phyloP scores from a whole-genome alignment of 305 asterid genomes.

The Ajuga reptans region DNA sequence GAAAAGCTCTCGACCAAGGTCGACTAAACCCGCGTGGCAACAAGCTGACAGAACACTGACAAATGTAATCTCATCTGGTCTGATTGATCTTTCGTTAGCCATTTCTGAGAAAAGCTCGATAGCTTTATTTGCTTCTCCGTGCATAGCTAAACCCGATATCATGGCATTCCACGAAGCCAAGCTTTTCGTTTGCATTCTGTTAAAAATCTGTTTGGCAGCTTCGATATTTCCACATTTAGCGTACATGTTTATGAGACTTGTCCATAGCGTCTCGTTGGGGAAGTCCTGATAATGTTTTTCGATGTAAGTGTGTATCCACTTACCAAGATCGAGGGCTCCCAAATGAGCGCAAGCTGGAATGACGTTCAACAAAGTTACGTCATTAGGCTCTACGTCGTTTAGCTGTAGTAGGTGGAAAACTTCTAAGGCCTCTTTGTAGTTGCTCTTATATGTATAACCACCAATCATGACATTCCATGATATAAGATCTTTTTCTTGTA shows the following conservation, averaged over 20 bases:
- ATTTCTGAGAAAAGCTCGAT: constrained; percentile 47
- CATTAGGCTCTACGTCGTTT: constrained; percentile 41
- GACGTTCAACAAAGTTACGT: constrained; percentile 49
- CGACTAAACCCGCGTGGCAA: constrained; percentile 56
- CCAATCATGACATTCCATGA: constrained; percentile 86
- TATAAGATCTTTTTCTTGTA: constrained; percentile 39
- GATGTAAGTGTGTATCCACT: constrained; percentile 55
- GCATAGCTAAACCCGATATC: constrained; percentile 67
- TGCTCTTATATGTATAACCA: constrained; percentile 44
- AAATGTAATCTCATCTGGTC: constrained; percentile 55
- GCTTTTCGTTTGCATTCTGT: constrained; percentile 30
- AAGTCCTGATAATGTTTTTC: constrained; percentile 34
- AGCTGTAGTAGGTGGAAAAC: constrained; percentile 45
- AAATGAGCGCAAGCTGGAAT: constrained; percentile 59
- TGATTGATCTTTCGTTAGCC: constrained; percentile 27
- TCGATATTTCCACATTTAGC: constrained; percentile 60
- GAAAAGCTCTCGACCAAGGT: constrained; percentile 45
- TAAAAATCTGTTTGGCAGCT: constrained; percentile 51
- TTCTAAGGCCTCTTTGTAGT: constrained; percentile 46
- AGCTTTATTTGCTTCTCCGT: constrained; percentile 47
- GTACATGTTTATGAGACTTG: constrained; percentile 56
- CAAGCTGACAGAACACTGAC: constrained; percentile 57
- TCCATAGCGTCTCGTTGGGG: constrained; percentile 47
- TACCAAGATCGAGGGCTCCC: constrained; percentile 66
- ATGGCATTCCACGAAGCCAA: constrained; percentile 58